Conservation (phyloP, 495 filamentous ascomycete genomes). For the Podospora pseudopauciseta region DNA sequence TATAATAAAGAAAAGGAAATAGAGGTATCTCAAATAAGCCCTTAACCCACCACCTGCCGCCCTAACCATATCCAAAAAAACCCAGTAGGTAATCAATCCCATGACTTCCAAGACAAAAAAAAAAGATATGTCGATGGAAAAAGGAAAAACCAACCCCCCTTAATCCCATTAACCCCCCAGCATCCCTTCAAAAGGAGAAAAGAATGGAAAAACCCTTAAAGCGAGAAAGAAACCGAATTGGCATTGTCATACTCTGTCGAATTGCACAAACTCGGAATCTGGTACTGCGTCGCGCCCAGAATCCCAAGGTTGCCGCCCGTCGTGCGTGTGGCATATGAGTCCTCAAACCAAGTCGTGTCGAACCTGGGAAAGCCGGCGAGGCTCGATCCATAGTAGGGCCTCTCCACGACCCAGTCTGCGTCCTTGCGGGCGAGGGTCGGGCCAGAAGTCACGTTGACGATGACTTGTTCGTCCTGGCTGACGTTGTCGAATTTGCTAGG, state of each 20-base stretch:
- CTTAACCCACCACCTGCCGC: too few species aligned
- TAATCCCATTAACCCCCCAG: not conserved
- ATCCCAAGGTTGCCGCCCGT: slow-evolving; percentile 18
- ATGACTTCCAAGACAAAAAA: not conserved
- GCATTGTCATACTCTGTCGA: slow-evolving; percentile 22
- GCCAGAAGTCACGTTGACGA: slow-evolving; percentile 17
- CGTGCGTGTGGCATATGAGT: slow-evolving; percentile 18
- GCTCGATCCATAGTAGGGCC: slow-evolving; percentile 24
- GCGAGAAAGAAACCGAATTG: slow-evolving; percentile 18
- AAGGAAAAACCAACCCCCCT: not conserved
- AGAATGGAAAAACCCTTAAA: not conserved
- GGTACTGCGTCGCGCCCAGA: slow-evolving; percentile 29
- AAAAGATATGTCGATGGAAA: not conserved
- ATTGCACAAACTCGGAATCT: slow-evolving; percentile 23
- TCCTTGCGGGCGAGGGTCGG: slow-evolving; percentile 24
- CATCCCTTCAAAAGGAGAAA: slow-evolving; percentile 14
- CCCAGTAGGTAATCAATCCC: not conserved
- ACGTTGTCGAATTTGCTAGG: slow-evolving; percentile 20
- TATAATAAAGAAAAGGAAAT: not conserved
- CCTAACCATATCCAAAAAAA: not conserved
- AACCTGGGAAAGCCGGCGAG: slow-evolving; percentile 27
- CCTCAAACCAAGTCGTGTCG: slow-evolving; percentile 31
- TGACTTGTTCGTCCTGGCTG: slow-evolving; percentile 15
- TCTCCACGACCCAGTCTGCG: slow-evolving; percentile 34
- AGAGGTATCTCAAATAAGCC: not conserved